phyloP scores from a whole-genome alignment of 208 protist genomes.

The Trypanosoma congolense region DNA sequence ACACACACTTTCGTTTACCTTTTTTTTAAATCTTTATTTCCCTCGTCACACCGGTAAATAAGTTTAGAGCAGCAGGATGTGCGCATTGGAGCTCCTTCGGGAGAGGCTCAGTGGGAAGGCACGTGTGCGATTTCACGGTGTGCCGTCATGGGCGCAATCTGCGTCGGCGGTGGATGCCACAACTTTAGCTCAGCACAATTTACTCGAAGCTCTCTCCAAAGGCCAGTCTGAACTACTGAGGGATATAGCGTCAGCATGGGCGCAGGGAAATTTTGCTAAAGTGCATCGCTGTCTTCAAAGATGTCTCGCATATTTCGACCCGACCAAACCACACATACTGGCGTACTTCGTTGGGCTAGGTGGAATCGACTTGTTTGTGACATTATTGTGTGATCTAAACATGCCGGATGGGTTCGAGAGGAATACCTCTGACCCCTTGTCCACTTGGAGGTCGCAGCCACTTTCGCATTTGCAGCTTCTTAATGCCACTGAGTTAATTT shows the following conservation, averaged over 20 bases:
- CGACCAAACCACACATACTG: slow-evolving; percentile 33
- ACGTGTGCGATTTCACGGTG: background rate
- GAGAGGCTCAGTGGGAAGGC: slow-evolving; percentile 12
- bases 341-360: slow-evolving; percentile 57
- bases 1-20: background rate
- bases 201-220: slow-evolving; percentile 11
- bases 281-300: slow-evolving; percentile 23
- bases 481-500: slow-evolving; percentile 26
- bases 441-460: slow-evolving; percentile 5
- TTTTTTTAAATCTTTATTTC: slow-evolving; percentile 4
- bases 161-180: background rate
- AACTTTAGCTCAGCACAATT: background rate
- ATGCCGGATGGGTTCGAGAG: slow-evolving; percentile 7
- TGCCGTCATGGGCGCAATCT: slow-evolving; percentile 16
- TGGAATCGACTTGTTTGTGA: slow-evolving; percentile 64
- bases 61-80: background rate
- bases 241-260: slow-evolving; percentile 15
- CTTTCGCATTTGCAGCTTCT: slow-evolving; percentile 24
- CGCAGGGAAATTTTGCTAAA: slow-evolving; percentile 9
- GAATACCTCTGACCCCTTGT: slow-evolving; percentile 6
- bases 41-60: background rate
- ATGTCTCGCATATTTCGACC: slow-evolving; percentile 41
- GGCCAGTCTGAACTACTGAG: slow-evolving; percentile 16
- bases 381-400: slow-evolving; percentile 54
- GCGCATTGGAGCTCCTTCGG: slow-evolving; percentile 12